A percentile compares a stretch with the other conserved stretches of the same genome.
These are phyloP conservation scores for Aspergillus unguis DNA, from an alignment of 2,329 filamentous ascomycete genomes.

Conservation along the genomic window DNA sequence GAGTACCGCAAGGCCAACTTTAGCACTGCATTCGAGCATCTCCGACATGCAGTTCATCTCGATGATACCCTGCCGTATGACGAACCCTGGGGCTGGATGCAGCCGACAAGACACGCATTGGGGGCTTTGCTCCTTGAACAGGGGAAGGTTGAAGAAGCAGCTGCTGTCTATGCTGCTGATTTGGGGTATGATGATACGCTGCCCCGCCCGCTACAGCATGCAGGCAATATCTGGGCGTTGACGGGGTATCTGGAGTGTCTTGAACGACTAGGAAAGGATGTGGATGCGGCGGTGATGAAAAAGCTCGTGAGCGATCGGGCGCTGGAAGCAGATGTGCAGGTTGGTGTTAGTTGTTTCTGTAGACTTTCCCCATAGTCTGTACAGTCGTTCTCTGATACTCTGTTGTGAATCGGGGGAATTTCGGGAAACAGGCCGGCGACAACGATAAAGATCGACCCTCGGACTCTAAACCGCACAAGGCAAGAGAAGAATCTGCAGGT, in stretches of 20 bases:
- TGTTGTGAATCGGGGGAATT: too few species aligned
- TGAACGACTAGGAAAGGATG: constrained; percentile 48
- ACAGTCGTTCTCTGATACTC: too few species aligned
- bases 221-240: constrained; percentile 71
- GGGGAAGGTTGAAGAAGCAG: constrained; percentile 55
- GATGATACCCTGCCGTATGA: constrained; percentile 66
- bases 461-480: too few species aligned
- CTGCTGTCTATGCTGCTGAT: constrained; percentile 58
- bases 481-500: too few species aligned
- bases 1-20: constrained; percentile 63
- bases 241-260: constrained; percentile 72
- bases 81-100: constrained; percentile 80
- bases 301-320: constrained; percentile 51
- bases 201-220: constrained; percentile 63
- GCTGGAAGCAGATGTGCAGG: constrained; percentile 58
- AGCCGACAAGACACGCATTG: constrained; percentile 67
- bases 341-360: constrained; percentile 60
- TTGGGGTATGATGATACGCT: constrained; percentile 59
- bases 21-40: constrained; percentile 56
- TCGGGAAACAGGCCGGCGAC: too few species aligned
- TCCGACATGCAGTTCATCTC: constrained; percentile 56
- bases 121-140: constrained; percentile 68
- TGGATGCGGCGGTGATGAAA: constrained; percentile 49
- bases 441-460: too few species aligned
- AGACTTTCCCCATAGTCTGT: too few species aligned